Base-by-base conservation (phyloP, 768 basidiomycete genomes). In the Tulasnella calospora region DNA sequence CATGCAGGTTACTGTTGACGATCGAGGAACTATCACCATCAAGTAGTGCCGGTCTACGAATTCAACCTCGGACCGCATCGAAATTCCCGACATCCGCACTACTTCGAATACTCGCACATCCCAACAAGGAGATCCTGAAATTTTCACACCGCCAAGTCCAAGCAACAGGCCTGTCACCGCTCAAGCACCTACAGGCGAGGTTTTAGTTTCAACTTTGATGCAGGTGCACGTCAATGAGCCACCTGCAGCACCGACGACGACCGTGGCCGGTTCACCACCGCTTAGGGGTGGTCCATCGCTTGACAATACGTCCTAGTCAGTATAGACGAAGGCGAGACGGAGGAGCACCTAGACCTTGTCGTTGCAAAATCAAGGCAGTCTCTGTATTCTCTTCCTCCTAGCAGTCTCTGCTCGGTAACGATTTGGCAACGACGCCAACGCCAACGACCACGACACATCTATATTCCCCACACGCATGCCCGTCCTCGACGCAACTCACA, bases 161-260 rank as follows among this genome's bases (percentile, higher is more conserved):
- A 27, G 51, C 17, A 55, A 19, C 51, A 8, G 51, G 17, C 55
- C n/a, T 57, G 55, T 13, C 55, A 57, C 55, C 55, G n/a, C n/a
- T n/a, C n/a, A 7, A n/a, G 71, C 71, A 55, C 55, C 1, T n/a
- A 10, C 44, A 76, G 15, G 17, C 21, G 70, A 9, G 30, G 35
- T 77, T 55, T 33, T 77, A 55, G 40, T 77, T 4, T 35, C 76
- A n/a, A 71, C 67, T 19, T 77, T 36, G 38, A 77, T 57, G n/a
- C 33, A 9, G 23, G 69, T 44, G 19, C 47, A 71, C 47, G 76
- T 71, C 38, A 55, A 76, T 35, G 38, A 30, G 13, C 36, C 73
- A n/a, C 19, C 73, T n/a, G 51, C 23, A 12, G 4, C 35, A 21
- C 3, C 23, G 44, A 44, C 15, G 44, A 55, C 73, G 36, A 23